Conservation (phyloP, 768 basidiomycete genomes). For the Asterophora lycoperdoides region DNA sequence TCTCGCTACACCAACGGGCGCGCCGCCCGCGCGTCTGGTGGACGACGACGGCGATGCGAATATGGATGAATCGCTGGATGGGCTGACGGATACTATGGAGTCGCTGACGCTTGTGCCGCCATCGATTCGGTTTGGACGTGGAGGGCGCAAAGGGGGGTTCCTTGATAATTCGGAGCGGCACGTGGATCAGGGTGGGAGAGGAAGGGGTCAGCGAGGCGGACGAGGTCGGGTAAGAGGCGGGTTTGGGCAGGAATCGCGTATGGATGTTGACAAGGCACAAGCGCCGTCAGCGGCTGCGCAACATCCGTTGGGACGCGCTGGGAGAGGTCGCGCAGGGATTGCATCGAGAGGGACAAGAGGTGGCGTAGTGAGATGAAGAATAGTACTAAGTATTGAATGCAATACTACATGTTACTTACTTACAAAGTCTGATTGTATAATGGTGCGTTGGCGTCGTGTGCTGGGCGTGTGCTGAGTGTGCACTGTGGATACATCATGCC, state of each 20-base stretch:
- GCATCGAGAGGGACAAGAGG: conserved; percentile 5
- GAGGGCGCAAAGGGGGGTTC: conserved; percentile 55
- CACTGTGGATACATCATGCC: too few species aligned
- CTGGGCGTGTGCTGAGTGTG: too few species aligned
- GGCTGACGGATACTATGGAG: conserved; percentile 42
- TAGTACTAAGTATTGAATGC: neutral
- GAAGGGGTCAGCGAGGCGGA: conserved; percentile 16
- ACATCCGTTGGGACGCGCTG: conserved; percentile 7
- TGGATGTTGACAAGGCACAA: conserved; percentile 12
- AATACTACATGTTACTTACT: too few species aligned
- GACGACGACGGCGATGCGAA: conserved; percentile 3
- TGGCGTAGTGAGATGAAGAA: neutral
- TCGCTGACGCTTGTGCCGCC: conserved; percentile 59
- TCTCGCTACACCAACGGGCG: conserved; percentile 23
- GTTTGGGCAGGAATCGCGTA: neutral
- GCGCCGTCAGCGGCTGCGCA: conserved; percentile 3
- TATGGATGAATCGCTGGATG: conserved; percentile 35
- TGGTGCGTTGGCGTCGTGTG: too few species aligned
- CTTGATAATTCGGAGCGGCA: conserved; percentile 25
- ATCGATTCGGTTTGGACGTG: conserved; percentile 70
- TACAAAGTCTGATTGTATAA: too few species aligned
- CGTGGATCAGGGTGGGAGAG: conserved; percentile 3
- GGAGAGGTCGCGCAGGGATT: conserved; percentile 17
- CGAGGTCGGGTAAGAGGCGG: conserved; percentile 19
- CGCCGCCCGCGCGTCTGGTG: conserved; percentile 6